These are phyloP conservation scores for Proliferodiscus dingleyae DNA, from an alignment of 2,329 filamentous ascomycete species.

Conservation along the genomic window DNA sequence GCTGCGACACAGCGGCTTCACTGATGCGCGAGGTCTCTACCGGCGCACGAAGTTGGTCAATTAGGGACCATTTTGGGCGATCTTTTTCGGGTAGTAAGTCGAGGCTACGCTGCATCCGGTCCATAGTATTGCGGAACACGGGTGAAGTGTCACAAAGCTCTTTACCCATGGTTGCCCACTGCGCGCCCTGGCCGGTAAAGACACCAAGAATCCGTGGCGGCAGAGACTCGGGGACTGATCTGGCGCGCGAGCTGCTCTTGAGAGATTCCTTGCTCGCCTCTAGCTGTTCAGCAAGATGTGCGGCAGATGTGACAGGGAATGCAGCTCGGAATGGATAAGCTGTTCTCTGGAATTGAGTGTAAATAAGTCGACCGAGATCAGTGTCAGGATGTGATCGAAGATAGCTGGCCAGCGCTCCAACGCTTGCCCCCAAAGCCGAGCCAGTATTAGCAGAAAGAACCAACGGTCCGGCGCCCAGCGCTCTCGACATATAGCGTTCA, in stretches of 20 bases:
- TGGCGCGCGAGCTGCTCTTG: background rate
- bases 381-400: slow-evolving; percentile 2
- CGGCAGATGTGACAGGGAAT: slow-evolving; percentile 1
- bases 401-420: background rate
- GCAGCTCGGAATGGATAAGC: background rate
- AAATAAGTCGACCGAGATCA: background rate
- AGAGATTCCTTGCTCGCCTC: background rate
- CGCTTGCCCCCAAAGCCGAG: background rate
- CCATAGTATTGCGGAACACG: slow-evolving; percentile 2
- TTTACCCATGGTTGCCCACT: slow-evolving; percentile 8
- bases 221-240: background rate
- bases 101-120: background rate
- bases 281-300: slow-evolving; percentile 1
- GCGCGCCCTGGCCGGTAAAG: slow-evolving; percentile 13
- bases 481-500: background rate
- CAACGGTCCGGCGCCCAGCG: background rate
- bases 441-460: slow-evolving; percentile 6
- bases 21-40: slow-evolving; percentile 29
- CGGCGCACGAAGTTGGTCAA: slow-evolving; percentile 33
- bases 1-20: slow-evolving; percentile 29
- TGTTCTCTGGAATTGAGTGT: background rate
- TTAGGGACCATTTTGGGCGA: slow-evolving; percentile 4
- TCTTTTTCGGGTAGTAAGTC: background rate
- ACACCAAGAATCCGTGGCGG: slow-evolving; percentile 1
- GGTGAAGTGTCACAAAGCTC: slow-evolving; percentile 20